Percentiles rank a stretch among this genome's conserved stretches.
Conservation (phyloP, 179 eudicot genomes). For the Carnegiea gigantea region DNA sequence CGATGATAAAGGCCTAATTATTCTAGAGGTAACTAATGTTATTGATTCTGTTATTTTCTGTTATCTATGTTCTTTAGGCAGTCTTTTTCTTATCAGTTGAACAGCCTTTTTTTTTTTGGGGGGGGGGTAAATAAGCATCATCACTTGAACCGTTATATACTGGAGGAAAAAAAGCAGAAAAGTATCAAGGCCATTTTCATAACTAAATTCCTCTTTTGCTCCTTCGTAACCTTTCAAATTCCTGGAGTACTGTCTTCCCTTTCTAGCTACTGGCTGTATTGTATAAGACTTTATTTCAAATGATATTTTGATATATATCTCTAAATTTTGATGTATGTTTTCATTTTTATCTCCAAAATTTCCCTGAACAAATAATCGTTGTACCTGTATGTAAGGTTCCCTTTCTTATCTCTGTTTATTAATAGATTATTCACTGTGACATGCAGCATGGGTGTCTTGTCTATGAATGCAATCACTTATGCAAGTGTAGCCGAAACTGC, state of each 20-base stretch:
- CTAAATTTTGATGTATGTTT: background rate
- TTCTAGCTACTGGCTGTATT: background rate
- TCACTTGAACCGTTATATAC: background rate
- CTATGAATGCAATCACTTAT: slow-evolving; percentile 82
- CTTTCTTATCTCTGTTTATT: background rate
- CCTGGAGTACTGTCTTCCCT: background rate
- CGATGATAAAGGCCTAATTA: slow-evolving; percentile 72
- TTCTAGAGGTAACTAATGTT: slow-evolving; percentile 58
- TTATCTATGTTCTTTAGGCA: background rate
- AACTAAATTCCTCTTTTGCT: background rate
- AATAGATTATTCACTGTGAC: background rate
- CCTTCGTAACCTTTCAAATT: background rate
- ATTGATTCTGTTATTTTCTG: background rate
- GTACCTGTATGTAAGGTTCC: background rate
- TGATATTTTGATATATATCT: background rate
- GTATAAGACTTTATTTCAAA: slow-evolving; percentile 5
- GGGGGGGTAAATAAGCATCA: background rate
- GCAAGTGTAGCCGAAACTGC: slow-evolving; percentile 71
- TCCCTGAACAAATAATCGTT: background rate
- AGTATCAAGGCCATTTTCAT: background rate
- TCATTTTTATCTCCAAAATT: background rate
- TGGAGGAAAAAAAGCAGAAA: background rate
- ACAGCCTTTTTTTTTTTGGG: background rate
- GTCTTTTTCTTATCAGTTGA: background rate
- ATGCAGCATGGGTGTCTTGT: slow-evolving; percentile 78